Conservation (phyloP, 1,139 yeast genomes). For the Yamadazyma sp. region DNA sequence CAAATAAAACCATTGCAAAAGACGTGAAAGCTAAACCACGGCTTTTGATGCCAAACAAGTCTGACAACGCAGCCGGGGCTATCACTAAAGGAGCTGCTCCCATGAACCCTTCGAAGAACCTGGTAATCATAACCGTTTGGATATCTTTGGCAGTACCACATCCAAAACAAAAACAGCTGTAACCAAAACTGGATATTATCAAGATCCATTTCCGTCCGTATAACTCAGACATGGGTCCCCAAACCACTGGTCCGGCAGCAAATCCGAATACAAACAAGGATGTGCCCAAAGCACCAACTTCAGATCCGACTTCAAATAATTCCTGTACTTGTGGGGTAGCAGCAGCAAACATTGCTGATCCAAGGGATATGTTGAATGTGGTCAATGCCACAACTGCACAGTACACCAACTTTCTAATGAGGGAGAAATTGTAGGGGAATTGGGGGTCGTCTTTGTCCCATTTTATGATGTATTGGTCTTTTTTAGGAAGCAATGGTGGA, state of each 20-base stretch:
- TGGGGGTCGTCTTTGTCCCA: conserved; percentile 50
- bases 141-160: conserved; percentile 37
- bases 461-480: conserved; percentile 31
- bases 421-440: conserved; percentile 48
- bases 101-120: conserved; percentile 38
- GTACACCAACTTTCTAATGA: conserved; percentile 25
- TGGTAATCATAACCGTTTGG: conserved; percentile 38
- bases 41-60: conserved; percentile 26
- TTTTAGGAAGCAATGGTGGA: conserved; percentile 33
- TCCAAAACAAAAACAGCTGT: conserved; percentile 33
- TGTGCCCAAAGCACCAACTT: conserved; percentile 35
- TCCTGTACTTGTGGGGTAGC: conserved; percentile 21
- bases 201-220: conserved; percentile 34
- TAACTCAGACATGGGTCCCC: conserved; percentile 41
- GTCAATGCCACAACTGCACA: conserved; percentile 27
- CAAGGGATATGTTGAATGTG: conserved; percentile 46
- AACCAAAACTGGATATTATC: conserved; percentile 29
- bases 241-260: conserved; percentile 41
- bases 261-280: conserved; percentile 40
- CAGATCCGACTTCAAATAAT: conserved; percentile 28
- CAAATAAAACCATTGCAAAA: conserved; percentile 35
- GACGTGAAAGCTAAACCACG: conserved; percentile 34
- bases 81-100: conserved; percentile 43
- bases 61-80: conserved; percentile 43
- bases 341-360: conserved; percentile 39